phyloP scores from a whole-genome alignment of 768 basidiomycete species.

The Lentinula lateritia region DNA sequence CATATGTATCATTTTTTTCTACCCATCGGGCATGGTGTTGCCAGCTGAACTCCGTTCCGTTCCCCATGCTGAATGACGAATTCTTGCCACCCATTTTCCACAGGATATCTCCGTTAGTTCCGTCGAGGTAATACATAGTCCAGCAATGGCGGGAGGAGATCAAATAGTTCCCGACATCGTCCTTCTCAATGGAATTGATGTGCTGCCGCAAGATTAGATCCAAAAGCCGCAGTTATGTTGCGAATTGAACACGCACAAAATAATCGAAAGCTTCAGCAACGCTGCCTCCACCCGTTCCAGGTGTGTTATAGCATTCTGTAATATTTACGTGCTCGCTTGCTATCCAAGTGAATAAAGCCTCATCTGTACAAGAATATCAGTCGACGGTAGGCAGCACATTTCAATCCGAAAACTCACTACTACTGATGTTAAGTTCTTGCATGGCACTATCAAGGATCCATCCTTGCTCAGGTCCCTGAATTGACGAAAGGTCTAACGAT shows the following conservation, averaged over 20 bases:
- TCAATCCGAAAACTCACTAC: not conserved
- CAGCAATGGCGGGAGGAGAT: constrained; percentile 12
- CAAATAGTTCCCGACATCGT: constrained; percentile 12
- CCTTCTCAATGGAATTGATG: constrained; percentile 10
- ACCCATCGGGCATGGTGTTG: constrained; percentile 16
- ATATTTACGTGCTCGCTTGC: constrained; percentile 3
- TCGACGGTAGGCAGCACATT: not conserved
- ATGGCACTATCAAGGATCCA: not conserved
- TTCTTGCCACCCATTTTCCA: constrained; percentile 16
- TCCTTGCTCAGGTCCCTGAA: not conserved
- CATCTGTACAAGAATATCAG: not conserved
- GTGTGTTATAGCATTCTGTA: not conserved
- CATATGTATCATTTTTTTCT: constrained; percentile 7
- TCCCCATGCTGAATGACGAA: constrained; percentile 10
- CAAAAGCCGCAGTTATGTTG: not conserved
- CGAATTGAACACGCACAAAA: not conserved
- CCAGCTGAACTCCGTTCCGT: constrained; percentile 12
- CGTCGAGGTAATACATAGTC: constrained; percentile 14
- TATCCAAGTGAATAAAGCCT: constrained; percentile 4
- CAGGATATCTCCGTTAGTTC: constrained; percentile 11
- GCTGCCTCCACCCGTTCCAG: not conserved
- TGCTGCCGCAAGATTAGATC: not conserved
- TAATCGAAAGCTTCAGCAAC: not conserved
- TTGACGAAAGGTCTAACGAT: not conserved
- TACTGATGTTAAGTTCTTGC: constrained; percentile 2